Percentiles rank a stretch among this genome's conserved stretches.
Evolutionary conservation across 1,284 basidiomycete genomes (phyloP).

Genomic region (Naganishia albida): DNA sequence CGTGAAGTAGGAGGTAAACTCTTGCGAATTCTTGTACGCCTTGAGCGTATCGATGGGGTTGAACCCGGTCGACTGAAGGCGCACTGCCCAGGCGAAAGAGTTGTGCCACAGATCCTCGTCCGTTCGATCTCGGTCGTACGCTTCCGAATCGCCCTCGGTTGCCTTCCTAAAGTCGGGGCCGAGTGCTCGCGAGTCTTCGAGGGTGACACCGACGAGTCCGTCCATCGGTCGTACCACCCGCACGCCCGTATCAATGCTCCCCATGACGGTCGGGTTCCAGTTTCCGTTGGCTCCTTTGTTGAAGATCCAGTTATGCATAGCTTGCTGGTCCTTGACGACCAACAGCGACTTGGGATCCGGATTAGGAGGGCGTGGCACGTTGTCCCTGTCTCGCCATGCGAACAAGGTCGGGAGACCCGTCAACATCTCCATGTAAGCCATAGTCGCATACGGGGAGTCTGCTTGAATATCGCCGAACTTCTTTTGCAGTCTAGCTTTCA

Average conservation of each 20-base stretch:
- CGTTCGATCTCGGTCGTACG: not conserved
- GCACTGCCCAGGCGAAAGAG: no score
- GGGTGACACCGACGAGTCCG: not conserved
- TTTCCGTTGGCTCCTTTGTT: not conserved
- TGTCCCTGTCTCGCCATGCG: no score
- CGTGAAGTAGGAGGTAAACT: no score
- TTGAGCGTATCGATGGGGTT: no score
- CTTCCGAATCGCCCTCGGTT: not conserved
- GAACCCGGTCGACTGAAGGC: no score
- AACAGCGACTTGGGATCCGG: no score
- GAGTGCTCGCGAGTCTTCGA: not conserved
- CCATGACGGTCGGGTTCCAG: slow-evolving; percentile 2
- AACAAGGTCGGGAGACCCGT: not conserved
- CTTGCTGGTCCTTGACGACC: no score
- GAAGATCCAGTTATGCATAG: no score
- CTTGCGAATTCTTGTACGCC: no score
- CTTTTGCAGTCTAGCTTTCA: not conserved
- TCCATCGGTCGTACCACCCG: not conserved
- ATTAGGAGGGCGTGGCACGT: no score
- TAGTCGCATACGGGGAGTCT: not conserved
- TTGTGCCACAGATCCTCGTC: not conserved
- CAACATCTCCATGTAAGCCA: slow-evolving; percentile 6
- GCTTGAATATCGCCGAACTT: not conserved
- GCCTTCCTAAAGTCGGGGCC: not conserved
- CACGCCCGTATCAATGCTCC: not conserved